Evolutionary conservation across 2,329 filamentous ascomycete genomes (phyloP).

Genomic region (Metarhizium guizhouense): DNA sequence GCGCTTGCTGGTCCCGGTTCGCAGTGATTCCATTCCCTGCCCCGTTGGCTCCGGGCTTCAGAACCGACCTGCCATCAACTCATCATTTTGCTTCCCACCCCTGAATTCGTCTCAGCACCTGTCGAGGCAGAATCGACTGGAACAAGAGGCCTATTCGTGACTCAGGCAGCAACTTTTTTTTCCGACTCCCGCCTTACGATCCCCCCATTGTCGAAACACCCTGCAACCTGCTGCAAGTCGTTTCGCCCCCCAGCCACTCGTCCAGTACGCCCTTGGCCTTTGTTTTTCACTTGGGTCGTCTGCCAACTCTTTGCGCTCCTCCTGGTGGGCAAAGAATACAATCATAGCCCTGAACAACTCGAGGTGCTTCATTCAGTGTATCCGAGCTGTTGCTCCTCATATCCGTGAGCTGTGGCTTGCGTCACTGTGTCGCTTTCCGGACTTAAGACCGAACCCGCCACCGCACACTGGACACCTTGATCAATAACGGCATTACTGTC

Average conservation of each 20-base stretch:
- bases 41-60: not conserved
- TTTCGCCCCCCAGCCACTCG: constrained; percentile 1
- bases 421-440: not conserved
- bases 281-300: no score
- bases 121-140: not conserved
- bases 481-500: not conserved
- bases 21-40: not conserved
- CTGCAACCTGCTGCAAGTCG: constrained; percentile 1
- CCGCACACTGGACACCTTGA: not conserved
- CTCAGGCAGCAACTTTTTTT: constrained; percentile 26
- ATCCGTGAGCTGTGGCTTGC: not conserved
- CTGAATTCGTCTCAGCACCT: not conserved
- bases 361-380: not conserved
- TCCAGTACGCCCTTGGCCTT: not conserved
- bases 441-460: constrained; percentile 1
- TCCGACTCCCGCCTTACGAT: constrained; percentile 2
- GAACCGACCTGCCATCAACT: not conserved
- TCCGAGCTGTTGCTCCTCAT: not conserved
- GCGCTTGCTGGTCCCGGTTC: not conserved
- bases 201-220: not conserved
- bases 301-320: no score
- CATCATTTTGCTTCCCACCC: not conserved
- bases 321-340: no score
- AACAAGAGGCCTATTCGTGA: constrained; percentile 19
- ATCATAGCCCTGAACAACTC: no score